phyloP scores from a whole-genome alignment of 139 green algal genomes.

The Haematococcus sp. region DNA sequence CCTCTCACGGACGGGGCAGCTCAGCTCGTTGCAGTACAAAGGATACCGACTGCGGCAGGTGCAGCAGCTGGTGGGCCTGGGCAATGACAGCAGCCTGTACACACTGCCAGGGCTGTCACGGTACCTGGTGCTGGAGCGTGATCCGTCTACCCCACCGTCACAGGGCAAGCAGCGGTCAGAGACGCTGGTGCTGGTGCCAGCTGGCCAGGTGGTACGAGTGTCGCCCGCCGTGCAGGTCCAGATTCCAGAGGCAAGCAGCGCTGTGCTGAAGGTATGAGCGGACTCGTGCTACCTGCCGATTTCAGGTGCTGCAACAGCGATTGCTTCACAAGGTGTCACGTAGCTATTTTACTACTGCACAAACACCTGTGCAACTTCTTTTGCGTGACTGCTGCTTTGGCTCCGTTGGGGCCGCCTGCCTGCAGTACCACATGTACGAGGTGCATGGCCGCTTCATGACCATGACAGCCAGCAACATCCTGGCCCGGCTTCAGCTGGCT shows the following conservation, averaged over 20 bases:
- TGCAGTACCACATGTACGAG: constrained; percentile 45
- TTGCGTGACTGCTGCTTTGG: too few species aligned
- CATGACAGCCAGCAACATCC: constrained; percentile 27
- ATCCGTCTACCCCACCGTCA: background rate
- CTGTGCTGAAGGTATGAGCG: too few species aligned
- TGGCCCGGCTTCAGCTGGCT: constrained; percentile 58
- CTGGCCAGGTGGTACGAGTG: constrained; percentile 22
- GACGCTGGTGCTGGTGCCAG: constrained; percentile 32
- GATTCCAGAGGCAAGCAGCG: too few species aligned
- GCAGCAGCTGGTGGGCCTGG: background rate
- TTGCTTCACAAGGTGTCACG: background rate
- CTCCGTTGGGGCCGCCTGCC: too few species aligned
- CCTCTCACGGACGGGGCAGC: constrained; percentile 1
- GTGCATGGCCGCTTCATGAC: constrained; percentile 48
- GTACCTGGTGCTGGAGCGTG: constrained; percentile 51
- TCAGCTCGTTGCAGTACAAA: constrained; percentile 24
- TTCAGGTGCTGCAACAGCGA: too few species aligned
- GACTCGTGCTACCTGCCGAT: too few species aligned
- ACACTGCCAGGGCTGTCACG: constrained; percentile 50
- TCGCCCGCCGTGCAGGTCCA: too few species aligned
- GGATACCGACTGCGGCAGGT: constrained; percentile 21
- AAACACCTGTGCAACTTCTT: background rate
- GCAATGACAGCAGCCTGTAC: constrained; percentile 21
- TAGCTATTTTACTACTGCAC: background rate
- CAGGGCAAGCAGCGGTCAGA: constrained; percentile 7